phyloP scores from a whole-genome alignment of 108 stramenopile genomes.

The Tribonema minus region DNA sequence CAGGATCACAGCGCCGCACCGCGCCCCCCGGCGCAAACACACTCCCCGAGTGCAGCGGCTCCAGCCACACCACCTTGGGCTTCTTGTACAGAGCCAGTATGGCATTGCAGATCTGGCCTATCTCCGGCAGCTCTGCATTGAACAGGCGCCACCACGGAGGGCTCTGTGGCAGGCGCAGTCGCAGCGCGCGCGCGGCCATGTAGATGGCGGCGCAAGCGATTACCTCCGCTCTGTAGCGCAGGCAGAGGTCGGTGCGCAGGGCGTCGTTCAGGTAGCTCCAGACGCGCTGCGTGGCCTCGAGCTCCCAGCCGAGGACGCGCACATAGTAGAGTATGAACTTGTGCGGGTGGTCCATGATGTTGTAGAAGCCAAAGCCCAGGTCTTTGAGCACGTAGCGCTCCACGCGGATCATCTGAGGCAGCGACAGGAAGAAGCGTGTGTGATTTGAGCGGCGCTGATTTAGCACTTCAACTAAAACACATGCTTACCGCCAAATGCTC shows the following conservation, averaged over 20 bases:
- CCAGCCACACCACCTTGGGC: constrained; percentile 23
- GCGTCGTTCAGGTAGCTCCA: constrained; percentile 52
- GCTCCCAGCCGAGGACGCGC: constrained; percentile 18
- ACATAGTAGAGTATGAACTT: constrained; percentile 51
- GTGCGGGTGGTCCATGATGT: constrained; percentile 54
- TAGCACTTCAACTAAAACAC: too few relatives aligned
- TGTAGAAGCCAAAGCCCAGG: constrained; percentile 54
- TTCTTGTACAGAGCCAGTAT: constrained; percentile 42
- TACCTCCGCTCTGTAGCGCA: constrained; percentile 41
- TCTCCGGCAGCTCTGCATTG: constrained; percentile 23
- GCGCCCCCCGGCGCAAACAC: too few relatives aligned
- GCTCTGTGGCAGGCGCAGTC: constrained; percentile 33
- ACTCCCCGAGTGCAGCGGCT: too few relatives aligned
- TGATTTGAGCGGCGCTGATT: too few relatives aligned
- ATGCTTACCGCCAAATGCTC: too few relatives aligned
- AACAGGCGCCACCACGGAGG: constrained; percentile 51
- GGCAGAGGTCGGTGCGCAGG: constrained; percentile 38
- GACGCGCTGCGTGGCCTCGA: constrained; percentile 43
- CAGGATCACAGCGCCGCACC: too few relatives aligned
- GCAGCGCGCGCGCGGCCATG: constrained; percentile 42
- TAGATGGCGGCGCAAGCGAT: constrained; percentile 51
- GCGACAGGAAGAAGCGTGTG: too few relatives aligned
- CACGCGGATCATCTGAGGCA: constrained; percentile 36
- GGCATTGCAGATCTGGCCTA: constrained; percentile 45
- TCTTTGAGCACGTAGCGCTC: constrained; percentile 54